Evolutionary conservation across 2,329 filamentous ascomycete genomes (phyloP).

Genomic region (Emmonsia crescens): DNA sequence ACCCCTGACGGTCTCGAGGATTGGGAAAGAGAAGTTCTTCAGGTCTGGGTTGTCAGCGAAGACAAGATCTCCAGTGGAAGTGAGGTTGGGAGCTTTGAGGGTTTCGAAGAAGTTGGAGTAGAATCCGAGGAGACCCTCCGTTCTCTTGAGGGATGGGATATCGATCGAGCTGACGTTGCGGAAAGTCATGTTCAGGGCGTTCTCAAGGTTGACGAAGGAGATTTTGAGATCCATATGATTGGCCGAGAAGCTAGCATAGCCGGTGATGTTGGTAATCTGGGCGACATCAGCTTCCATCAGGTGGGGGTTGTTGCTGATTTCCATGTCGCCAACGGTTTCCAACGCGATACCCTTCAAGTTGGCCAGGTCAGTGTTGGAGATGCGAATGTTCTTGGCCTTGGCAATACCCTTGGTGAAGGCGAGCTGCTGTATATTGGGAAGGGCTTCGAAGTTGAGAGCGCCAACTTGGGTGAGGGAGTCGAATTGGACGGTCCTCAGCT

Average conservation of each 20-base stretch:
- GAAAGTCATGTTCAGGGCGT: conserved; percentile 71
- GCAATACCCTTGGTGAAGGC: conserved; percentile 55
- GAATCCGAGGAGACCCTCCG: conserved; percentile 74
- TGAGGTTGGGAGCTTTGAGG: conserved; percentile 38
- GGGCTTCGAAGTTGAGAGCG: conserved; percentile 59
- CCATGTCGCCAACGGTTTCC: conserved; percentile 56
- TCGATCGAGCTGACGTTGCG: conserved; percentile 65
- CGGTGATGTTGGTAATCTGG: conserved; percentile 64
- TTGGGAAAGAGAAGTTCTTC: conserved; percentile 65
- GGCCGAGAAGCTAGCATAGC: conserved; percentile 60
- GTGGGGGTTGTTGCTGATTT: conserved; percentile 84
- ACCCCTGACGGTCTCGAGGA: conserved; percentile 58
- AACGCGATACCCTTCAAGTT: conserved; percentile 74
- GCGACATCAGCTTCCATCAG: conserved; percentile 62
- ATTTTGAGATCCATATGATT: conserved; percentile 66
- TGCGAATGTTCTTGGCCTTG: conserved; percentile 56
- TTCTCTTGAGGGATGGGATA: conserved; percentile 58
- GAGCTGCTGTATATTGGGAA: conserved; percentile 52
- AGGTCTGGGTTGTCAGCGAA: conserved; percentile 48
- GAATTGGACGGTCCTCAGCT: conserved; percentile 59
- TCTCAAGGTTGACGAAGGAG: conserved; percentile 65
- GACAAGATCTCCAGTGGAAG: conserved; percentile 41
- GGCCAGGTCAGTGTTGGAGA: conserved; percentile 77
- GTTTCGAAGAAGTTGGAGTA: conserved; percentile 55
- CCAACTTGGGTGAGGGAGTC: conserved; percentile 53